Evolutionary conservation across 2,329 filamentous ascomycete genomes (phyloP).

Genomic region (Ophiostoma piceae): DNA sequence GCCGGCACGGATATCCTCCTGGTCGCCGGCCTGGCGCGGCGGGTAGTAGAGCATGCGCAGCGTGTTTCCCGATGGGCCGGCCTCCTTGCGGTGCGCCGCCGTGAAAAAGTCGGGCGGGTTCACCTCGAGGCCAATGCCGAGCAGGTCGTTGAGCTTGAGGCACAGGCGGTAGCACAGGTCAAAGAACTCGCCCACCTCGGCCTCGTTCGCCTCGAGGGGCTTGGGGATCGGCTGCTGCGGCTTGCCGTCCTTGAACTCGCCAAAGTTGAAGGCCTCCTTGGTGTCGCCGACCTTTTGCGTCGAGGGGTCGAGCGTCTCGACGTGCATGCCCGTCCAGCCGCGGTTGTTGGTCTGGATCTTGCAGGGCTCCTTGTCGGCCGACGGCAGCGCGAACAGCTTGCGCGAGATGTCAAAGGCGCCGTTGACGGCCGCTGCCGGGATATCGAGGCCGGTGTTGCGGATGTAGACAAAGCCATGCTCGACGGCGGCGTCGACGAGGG

Average conservation of each 20-base stretch:
- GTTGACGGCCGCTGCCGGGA: slow-evolving; percentile 61
- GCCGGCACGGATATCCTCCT: slow-evolving; percentile 73
- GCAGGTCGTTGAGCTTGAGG: slow-evolving; percentile 65
- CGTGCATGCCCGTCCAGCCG: slow-evolving; percentile 84
- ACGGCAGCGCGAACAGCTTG: slow-evolving; percentile 65
- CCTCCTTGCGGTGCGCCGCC: slow-evolving; percentile 43
- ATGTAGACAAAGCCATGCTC: slow-evolving; percentile 89
- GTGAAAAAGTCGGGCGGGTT: slow-evolving; percentile 51
- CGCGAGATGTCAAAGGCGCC: slow-evolving; percentile 66
- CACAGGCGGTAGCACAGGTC: slow-evolving; percentile 67
- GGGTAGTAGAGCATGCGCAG: slow-evolving; percentile 72
- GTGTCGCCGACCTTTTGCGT: slow-evolving; percentile 78
- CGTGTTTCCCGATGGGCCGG: slow-evolving; percentile 51
- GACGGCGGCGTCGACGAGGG: slow-evolving; percentile 72
- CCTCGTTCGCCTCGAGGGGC: slow-evolving; percentile 54
- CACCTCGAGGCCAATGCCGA: slow-evolving; percentile 68
- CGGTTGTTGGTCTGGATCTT: slow-evolving; percentile 75
- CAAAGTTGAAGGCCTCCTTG: slow-evolving; percentile 96
- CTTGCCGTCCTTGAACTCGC: slow-evolving; percentile 63
- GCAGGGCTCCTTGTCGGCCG: slow-evolving; percentile 67
- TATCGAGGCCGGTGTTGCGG: slow-evolving; percentile 64
- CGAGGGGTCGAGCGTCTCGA: slow-evolving; percentile 79
- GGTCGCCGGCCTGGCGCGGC: slow-evolving; percentile 39
- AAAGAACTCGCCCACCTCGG: slow-evolving; percentile 61
- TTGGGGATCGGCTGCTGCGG: slow-evolving; percentile 72